Percentiles rank a stretch among this genome's conserved stretches.
Evolutionary conservation across 495 filamentous ascomycete genomes (phyloP).

Genomic region (Lasiosphaeria miniovina): DNA sequence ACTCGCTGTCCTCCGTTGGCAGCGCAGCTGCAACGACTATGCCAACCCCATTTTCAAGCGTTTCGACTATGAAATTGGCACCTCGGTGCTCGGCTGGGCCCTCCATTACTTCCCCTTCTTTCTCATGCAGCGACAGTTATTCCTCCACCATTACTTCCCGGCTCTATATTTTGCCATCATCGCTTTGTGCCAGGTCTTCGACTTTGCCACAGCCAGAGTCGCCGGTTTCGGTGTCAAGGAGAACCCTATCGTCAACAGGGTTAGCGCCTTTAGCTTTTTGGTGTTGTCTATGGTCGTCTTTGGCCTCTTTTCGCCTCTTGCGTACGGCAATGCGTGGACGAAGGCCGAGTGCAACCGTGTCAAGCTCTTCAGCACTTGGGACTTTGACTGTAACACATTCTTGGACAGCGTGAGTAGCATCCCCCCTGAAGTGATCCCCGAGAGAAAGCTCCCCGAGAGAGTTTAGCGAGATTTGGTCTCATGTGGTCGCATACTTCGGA

Average conservation of each 20-base stretch:
- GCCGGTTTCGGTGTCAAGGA: constrained; percentile 63
- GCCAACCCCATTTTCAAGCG: constrained; percentile 76
- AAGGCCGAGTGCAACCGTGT: constrained; percentile 77
- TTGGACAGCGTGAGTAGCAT: constrained; percentile 71
- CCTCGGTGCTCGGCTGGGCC: constrained; percentile 83
- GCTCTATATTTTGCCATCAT: constrained; percentile 94
- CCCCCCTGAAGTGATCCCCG: constrained; percentile 32
- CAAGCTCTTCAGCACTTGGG: constrained; percentile 87
- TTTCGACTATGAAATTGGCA: constrained; percentile 96
- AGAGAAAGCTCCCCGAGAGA: constrained; percentile 28
- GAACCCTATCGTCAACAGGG: constrained; percentile 69
- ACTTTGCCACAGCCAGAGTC: constrained; percentile 74
- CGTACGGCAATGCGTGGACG: constrained; percentile 95
- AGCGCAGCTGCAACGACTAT: constrained; percentile 88
- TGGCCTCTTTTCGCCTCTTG: constrained; percentile 76
- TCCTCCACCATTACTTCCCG: constrained; percentile 87
- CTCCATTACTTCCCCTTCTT: constrained; percentile 98
- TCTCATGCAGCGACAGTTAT: constrained; percentile 91
- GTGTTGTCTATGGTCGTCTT: constrained; percentile 72
- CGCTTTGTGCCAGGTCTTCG: constrained; percentile 80
- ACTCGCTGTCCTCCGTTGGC: constrained; percentile 86
- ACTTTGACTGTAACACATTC: constrained; percentile 96
- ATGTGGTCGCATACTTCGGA: not conserved
- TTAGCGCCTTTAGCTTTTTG: constrained; percentile 66
- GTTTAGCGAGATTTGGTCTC: constrained; percentile 13